A percentile compares a stretch with the other conserved stretches of the same genome.
phyloP scores from a whole-genome alignment of 2,329 filamentous ascomycete genomes.

The Cytospora chrysosperma region DNA sequence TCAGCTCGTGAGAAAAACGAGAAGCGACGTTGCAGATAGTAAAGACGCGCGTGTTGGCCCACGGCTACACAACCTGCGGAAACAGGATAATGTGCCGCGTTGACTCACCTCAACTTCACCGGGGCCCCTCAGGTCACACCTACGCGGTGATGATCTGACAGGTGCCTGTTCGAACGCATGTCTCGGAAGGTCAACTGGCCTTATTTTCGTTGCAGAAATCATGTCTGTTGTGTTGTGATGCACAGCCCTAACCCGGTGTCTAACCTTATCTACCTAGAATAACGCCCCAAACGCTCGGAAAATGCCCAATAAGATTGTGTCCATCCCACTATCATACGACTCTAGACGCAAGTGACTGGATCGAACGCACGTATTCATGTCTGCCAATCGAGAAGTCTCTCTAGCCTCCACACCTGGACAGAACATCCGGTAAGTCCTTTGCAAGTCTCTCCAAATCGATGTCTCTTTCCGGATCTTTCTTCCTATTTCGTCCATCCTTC shows the following conservation, averaged over 20 bases:
- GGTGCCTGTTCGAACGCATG: constrained; percentile 6
- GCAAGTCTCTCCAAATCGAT: neutral
- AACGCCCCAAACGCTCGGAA: constrained; percentile 2
- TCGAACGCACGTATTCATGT: neutral
- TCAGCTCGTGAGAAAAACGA: neutral
- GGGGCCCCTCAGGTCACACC: neutral
- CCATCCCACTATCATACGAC: neutral
- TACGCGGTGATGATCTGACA: constrained; percentile 10
- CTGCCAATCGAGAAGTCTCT: neutral
- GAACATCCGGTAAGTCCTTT: neutral
- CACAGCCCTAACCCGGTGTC: constrained; percentile 4
- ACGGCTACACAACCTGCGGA: neutral
- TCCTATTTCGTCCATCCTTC: neutral
- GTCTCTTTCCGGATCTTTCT: neutral
- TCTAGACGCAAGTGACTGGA: neutral
- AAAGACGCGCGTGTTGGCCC: neutral
- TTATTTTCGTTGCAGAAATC: constrained; percentile 1
- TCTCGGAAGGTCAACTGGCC: neutral
- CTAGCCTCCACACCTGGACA: neutral
- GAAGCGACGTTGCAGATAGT: neutral
- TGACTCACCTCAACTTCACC: neutral
- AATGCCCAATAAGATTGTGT: constrained; percentile 7
- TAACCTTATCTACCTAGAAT: neutral
- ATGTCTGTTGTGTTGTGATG: constrained; percentile 7
- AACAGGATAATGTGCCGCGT: neutral